These are phyloP conservation scores for Pinus taeda DNA, from an alignment of 75 land plant species.

Conservation along the genomic window DNA sequence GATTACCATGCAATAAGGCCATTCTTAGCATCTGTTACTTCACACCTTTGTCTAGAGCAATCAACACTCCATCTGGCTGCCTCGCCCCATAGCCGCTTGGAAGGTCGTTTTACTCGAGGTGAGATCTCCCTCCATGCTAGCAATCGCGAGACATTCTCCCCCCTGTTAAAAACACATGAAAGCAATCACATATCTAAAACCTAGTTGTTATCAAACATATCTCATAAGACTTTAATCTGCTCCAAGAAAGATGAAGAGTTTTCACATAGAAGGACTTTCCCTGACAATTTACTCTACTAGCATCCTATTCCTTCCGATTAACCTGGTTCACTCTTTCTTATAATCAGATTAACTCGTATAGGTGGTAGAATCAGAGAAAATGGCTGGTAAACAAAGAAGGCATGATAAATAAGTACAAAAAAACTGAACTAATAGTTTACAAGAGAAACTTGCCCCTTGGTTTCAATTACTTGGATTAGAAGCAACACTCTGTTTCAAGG, in stretches of 20 bases:
- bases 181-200: neutral
- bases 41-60: slow-evolving; percentile 22
- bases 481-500: too few species aligned
- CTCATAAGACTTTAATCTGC: neutral
- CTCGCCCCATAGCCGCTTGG: slow-evolving; percentile 48
- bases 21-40: slow-evolving; percentile 57
- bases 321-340: too few species aligned
- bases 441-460: too few species aligned
- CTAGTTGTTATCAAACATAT: too few species aligned
- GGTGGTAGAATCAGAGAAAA: too few species aligned
- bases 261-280: neutral
- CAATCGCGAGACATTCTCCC: slow-evolving; percentile 55
- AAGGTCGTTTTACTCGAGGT: slow-evolving; percentile 50
- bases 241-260: neutral
- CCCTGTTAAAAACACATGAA: slow-evolving; percentile 15
- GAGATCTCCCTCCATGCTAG: slow-evolving; percentile 79
- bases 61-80: slow-evolving; percentile 10
- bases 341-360: too few species aligned
- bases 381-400: too few species aligned
- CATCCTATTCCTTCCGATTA: too few species aligned
- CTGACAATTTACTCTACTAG: too few species aligned
- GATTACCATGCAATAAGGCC: slow-evolving; percentile 82
- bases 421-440: too few species aligned
- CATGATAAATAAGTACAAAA: too few species aligned
- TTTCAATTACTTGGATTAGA: too few species aligned